Evolutionary conservation across 78 protist species (phyloP).

Genomic region (Dictyostelium firmibasis): DNA sequence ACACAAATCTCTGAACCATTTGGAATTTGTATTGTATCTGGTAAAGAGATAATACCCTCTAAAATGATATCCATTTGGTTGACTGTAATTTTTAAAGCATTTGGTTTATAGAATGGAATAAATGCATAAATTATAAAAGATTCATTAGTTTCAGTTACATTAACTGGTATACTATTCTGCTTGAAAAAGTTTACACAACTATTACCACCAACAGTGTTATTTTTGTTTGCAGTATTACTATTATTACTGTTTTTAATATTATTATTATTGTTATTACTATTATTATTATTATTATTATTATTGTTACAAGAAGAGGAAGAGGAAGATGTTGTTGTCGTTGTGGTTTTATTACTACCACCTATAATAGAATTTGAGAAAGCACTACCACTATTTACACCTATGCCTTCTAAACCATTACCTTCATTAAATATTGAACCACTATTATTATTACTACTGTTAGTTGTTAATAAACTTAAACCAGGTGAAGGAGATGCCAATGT

Average conservation of each 20-base stretch:
- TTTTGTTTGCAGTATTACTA: background rate
- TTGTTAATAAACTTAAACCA: background rate
- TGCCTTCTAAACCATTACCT: background rate
- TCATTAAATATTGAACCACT: background rate
- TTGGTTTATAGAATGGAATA: constrained; percentile 69
- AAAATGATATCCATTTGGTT: constrained; percentile 74
- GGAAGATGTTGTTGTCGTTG: background rate
- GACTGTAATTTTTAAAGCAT: constrained; percentile 50
- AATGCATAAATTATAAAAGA: constrained; percentile 60
- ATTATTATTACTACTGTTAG: background rate
- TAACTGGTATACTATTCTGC: constrained; percentile 43
- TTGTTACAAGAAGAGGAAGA: background rate
- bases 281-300: background rate
- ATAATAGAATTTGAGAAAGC: constrained; percentile 1
- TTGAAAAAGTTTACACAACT: background rate
- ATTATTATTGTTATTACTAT: background rate
- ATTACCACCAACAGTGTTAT: background rate
- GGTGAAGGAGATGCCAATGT: background rate
- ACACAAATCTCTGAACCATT: constrained; percentile 55
- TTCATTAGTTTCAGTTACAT: constrained; percentile 48
- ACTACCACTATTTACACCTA: background rate
- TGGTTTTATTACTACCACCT: background rate
- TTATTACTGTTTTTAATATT: background rate
- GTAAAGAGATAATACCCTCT: constrained; percentile 61
- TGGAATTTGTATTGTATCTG: constrained; percentile 61